Base-by-base conservation (phyloP, 192 early-diverging fungal species). In the Podila epicladia region DNA sequence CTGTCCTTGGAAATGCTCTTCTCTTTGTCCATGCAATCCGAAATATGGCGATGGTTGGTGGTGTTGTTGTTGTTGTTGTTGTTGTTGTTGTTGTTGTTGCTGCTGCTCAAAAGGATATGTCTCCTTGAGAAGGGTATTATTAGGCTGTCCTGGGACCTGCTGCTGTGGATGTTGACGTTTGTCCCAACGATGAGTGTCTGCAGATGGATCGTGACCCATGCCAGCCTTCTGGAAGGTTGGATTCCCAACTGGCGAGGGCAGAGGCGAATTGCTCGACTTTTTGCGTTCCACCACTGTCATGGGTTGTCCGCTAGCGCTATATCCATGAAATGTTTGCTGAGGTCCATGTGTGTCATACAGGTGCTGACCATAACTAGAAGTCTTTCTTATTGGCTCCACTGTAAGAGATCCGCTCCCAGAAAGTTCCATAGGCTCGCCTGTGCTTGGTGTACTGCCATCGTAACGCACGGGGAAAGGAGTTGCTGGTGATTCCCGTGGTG, bases 131-230 rank as follows among this genome's bases (percentile, higher is more conserved):
- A 55, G 8, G 19, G 53, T 55, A 55, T 55, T 55, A 26, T n/a
- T 55, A 24, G 53, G 6, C 20, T 55, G 22, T 26, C 22, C 22
- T 49, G 64, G 64, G 0, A 31, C 26, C 9, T 64, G 32, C 15
- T 78, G 69, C 20, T 79, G 76, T 11, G 69, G 60, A 29, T 79
- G 76, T 26, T 79, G 76, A 4, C 61, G 64, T 22, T 79, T 67
- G 17, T 79, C 70, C 76, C 76, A 79, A 28, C 61, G 76, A 64
- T 79, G 65, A 4, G 76, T 72, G n/a, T 79, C 76, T 19, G 29
- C n/a, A 37, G 68, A 57, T 32, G 59, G 64, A 28, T 79, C 70
- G 24, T 71, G 59, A 19, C 65, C 64, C 37, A 26, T 28, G 24
- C 65, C 76, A 26, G 38, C 29, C 28, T 67, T 51, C 35, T 79